These are phyloP conservation scores for Funneliformis geosporum DNA, from an alignment of 192 early-diverging fungal species.

Conservation along the genomic window DNA sequence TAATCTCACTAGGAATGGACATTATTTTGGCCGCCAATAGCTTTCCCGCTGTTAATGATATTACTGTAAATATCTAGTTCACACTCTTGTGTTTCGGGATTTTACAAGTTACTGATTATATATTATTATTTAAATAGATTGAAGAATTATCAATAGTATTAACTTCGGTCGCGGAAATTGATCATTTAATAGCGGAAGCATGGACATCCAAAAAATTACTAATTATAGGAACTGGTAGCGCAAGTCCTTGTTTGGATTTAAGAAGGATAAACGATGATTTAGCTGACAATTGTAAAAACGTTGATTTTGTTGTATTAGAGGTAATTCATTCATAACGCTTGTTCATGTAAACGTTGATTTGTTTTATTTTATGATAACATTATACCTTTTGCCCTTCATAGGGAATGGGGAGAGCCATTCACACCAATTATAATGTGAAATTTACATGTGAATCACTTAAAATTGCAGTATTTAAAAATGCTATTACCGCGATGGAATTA, in stretches of 20 bases:
- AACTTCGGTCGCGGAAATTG: conserved; percentile 41
- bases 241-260: conserved; percentile 74
- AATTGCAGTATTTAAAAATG: conserved; percentile 81
- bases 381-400: conserved; percentile 32
- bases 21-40: conserved; percentile 79
- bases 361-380: not conserved
- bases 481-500: conserved; percentile 65
- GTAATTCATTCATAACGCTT: conserved; percentile 37
- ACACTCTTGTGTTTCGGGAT: no score
- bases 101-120: not conserved
- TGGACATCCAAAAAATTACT: conserved; percentile 41
- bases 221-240: conserved; percentile 69
- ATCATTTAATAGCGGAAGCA: conserved; percentile 43
- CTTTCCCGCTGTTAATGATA: conserved; percentile 77
- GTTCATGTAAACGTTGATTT: not conserved
- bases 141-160: conserved; percentile 60
- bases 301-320: conserved; percentile 77
- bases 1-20: conserved; percentile 50
- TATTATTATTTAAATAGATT: conserved; percentile 32
- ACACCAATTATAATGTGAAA: conserved; percentile 72
- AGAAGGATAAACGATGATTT: conserved; percentile 63
- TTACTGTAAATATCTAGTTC: conserved; percentile 51
- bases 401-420: conserved; percentile 80
- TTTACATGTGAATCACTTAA: conserved; percentile 74
- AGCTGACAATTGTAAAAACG: conserved; percentile 47